A percentile compares a stretch with the other conserved stretches of the same genome.
phyloP scores from a whole-genome alignment of 225 moss, liverwort and hornwort species.

The Thuidium tamariscinum region DNA sequence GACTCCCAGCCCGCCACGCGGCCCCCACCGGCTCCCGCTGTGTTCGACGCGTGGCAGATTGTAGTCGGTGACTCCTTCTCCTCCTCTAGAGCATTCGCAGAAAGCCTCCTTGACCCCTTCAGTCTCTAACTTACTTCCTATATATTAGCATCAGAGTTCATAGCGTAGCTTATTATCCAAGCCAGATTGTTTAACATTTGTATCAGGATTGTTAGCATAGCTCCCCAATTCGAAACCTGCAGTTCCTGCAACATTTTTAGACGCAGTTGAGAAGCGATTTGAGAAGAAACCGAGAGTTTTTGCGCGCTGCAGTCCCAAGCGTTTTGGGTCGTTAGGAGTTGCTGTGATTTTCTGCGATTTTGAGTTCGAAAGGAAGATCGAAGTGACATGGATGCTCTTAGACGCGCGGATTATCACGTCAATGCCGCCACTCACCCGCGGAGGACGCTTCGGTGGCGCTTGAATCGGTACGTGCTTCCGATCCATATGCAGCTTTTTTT shows the following conservation, averaged over 20 bases:
- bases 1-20: not conserved
- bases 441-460: conserved; percentile 33
- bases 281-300: not conserved
- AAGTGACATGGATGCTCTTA: conserved; percentile 22
- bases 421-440: conserved; percentile 33
- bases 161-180: not conserved
- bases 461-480: conserved; percentile 19
- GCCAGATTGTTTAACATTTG: too few species aligned
- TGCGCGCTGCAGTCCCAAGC: not conserved
- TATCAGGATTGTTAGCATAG: not conserved
- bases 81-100: not conserved
- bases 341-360: not conserved
- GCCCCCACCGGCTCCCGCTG: not conserved
- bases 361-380: not conserved
- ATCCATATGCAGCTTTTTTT: not conserved
- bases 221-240: not conserved
- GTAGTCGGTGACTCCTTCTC: not conserved
- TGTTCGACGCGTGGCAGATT: not conserved
- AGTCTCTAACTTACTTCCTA: not conserved
- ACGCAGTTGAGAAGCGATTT: not conserved
- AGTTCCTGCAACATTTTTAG: not conserved
- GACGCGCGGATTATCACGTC: conserved; percentile 31
- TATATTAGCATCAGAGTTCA: not conserved
- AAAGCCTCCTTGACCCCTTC: not conserved
- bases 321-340: not conserved